Evolutionary conservation across 75 land plant species (phyloP).

Genomic region (Chamaecyparis obtusa): DNA sequence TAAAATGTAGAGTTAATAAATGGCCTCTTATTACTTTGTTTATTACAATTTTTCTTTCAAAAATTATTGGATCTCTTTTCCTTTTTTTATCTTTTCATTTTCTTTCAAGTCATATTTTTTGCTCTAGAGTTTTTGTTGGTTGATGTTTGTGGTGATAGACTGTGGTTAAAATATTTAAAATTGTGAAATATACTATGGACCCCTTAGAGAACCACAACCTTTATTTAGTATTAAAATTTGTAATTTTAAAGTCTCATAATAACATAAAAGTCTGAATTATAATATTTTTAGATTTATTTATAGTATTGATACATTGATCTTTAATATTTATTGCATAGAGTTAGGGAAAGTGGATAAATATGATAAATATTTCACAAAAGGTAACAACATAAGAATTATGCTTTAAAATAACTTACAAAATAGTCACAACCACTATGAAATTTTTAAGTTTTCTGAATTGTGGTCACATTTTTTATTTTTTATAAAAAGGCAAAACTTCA

Average conservation of each 20-base stretch:
- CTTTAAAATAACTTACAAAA: not conserved
- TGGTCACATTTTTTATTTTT: not conserved
- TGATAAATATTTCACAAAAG: not conserved
- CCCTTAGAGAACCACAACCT: not conserved
- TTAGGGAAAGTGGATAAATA: not conserved
- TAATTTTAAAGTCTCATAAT: not conserved
- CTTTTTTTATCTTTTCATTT: not conserved
- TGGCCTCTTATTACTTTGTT: not conserved
- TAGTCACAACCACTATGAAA: not conserved
- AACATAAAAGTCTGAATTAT: not conserved
- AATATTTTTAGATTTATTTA: not conserved
- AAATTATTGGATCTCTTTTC: not conserved
- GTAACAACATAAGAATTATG: not conserved
- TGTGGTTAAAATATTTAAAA: not conserved
- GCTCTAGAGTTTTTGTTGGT: not conserved
- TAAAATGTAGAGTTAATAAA: not conserved
- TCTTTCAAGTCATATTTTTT: not conserved
- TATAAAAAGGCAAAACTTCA: no score
- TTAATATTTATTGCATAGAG: not conserved
- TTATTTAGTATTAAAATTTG: not conserved
- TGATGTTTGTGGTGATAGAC: not conserved
- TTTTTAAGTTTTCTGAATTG: no score
- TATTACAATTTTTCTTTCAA: not conserved
- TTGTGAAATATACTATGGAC: not conserved
- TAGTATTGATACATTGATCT: not conserved